These are phyloP conservation scores for Cercospora sp. DNA, from an alignment of 2,329 filamentous ascomycete genomes.

Conservation along the genomic window DNA sequence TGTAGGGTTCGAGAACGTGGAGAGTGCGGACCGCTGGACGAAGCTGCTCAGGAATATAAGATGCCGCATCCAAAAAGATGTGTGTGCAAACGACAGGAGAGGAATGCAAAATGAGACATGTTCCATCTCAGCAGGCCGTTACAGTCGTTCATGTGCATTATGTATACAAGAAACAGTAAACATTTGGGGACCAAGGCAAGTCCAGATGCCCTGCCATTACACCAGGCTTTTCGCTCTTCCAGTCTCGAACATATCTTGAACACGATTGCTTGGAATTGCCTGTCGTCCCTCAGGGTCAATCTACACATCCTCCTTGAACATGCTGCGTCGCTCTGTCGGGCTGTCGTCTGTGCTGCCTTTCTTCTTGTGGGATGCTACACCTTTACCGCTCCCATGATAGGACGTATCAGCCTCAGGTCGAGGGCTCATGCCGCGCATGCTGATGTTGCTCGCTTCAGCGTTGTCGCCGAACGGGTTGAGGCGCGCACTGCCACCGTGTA, in stretches of 20 bases:
- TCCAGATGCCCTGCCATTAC: neutral
- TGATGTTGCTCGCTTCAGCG: conserved; percentile 62
- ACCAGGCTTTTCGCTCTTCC: neutral
- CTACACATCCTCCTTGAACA: conserved; percentile 69
- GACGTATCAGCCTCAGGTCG: conserved; percentile 62
- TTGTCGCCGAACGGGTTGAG: conserved; percentile 72
- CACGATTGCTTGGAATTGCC: neutral
- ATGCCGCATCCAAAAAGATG: neutral
- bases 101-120: neutral
- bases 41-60: neutral
- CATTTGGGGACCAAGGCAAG: neutral
- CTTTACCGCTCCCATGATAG: conserved; percentile 37
- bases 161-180: conserved; percentile 1
- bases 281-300: neutral
- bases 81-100: neutral
- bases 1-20: neutral
- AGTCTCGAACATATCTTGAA: neutral
- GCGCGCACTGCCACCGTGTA: conserved; percentile 34
- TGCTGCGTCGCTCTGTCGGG: conserved; percentile 67
- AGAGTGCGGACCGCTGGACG: neutral
- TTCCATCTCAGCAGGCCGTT: conserved; percentile 1
- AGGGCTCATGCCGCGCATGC: conserved; percentile 72
- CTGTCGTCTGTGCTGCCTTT: conserved; percentile 50
- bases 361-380: conserved; percentile 44
- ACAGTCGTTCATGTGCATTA: conserved; percentile 7